Evolutionary conservation across 164 flowering plant species (phyloP).

Genomic region (Umbellularia californica): DNA sequence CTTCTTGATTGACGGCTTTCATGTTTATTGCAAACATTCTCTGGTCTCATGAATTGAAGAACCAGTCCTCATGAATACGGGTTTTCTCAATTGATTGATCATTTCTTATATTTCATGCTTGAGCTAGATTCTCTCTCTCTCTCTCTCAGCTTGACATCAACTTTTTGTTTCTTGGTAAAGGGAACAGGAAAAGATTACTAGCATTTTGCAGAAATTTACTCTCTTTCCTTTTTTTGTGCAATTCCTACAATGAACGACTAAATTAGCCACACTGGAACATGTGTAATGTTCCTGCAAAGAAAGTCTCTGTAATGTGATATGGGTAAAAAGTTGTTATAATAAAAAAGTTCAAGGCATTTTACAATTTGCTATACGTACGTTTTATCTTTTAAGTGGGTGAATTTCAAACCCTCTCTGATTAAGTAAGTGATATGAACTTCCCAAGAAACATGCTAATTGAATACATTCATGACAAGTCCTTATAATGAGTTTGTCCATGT

Average conservation of each 20-base stretch:
- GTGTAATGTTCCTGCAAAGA: neutral
- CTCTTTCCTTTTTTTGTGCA: neutral
- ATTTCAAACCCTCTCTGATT: neutral
- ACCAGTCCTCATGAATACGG: constrained; percentile 11
- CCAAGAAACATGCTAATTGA: neutral
- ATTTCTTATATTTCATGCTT: neutral
- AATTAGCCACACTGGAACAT: too few species aligned
- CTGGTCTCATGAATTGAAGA: constrained; percentile 8
- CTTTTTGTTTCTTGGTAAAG: neutral
- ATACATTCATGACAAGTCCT: neutral
- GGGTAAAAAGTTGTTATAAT: too few species aligned
- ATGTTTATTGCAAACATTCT: constrained; percentile 5
- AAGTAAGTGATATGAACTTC: neutral
- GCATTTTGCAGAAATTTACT: too few species aligned
- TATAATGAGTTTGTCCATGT: neutral
- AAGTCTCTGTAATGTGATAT: too few species aligned
- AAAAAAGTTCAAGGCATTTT: too few species aligned
- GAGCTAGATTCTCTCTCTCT: neutral
- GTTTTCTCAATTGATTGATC: constrained; percentile 4
- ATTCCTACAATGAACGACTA: too few species aligned
- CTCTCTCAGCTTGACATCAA: too few species aligned
- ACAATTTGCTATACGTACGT: neutral
- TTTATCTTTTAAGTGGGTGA: neutral
- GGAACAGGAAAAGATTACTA: too few species aligned
- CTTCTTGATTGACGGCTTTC: constrained; percentile 15